Percentiles rank a stretch among this genome's conserved stretches.
Conservation (phyloP, 768 basidiomycete genomes). For the Kwoniella dendrophila region DNA sequence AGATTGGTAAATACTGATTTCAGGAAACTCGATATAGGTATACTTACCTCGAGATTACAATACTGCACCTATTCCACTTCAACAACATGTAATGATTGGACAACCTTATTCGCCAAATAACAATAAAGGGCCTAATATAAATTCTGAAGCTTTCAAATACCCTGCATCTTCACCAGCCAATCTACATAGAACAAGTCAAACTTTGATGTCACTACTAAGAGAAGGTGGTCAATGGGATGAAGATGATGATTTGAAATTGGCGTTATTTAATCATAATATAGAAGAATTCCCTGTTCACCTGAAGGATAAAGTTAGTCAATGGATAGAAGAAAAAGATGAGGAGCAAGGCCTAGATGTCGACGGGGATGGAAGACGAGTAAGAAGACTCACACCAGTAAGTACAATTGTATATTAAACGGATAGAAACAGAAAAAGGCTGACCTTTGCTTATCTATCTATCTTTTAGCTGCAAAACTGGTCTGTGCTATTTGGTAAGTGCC, state of each 20-base stretch:
- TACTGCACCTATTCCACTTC: neutral
- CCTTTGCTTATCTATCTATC: neutral
- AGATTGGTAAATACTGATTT: neutral
- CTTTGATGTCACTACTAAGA: conserved; percentile 38
- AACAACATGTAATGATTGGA: conserved; percentile 38
- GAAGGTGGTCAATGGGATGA: conserved; percentile 48
- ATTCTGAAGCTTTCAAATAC: conserved; percentile 4
- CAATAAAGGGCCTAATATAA: too few species aligned
- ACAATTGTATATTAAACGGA: neutral
- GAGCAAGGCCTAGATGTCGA: neutral
- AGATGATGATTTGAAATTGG: conserved; percentile 30
- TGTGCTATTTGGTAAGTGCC: conserved; percentile 12
- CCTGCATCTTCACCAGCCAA: neutral
- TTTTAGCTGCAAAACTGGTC: conserved; percentile 18
- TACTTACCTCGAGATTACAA: conserved; percentile 36
- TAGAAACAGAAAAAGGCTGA: neutral
- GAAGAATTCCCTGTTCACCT: neutral
- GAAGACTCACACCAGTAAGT: conserved; percentile 8
- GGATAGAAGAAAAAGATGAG: neutral
- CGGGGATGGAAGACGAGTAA: neutral
- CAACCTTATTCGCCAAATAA: neutral
- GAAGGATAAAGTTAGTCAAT: neutral
- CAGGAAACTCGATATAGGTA: conserved; percentile 10
- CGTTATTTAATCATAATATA: too few species aligned
- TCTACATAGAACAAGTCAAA: conserved; percentile 21